Base-by-base conservation (phyloP, 1,284 basidiomycete genomes). In the Puccinia coronata region DNA sequence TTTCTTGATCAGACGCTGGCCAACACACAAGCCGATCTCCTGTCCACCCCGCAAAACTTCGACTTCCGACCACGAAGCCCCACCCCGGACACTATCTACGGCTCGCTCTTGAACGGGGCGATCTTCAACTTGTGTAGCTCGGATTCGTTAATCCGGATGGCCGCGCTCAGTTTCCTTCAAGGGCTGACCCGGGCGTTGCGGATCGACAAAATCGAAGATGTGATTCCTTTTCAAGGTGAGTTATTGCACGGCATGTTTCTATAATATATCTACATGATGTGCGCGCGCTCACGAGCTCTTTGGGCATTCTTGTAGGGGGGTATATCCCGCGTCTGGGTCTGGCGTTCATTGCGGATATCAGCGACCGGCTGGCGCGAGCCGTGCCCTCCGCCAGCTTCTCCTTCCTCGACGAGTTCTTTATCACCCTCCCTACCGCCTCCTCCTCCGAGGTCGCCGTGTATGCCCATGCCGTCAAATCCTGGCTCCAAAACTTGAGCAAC, bases 311-410 rank as follows among this genome's bases (percentile, higher is more conserved):
- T n/a, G n/a, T n/a, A 91, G 93, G 92, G 71, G 88, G 92, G 55
- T 90, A 91, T 82, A 89, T 94, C 81, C 92, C 93, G n/a, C 90
- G 90, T 18, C 90, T 93, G 83, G 88, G 91, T 2, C 88, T 89
- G 49, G 87, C 89, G 0, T 93, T 93, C 82, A 89, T 92, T 23
- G 86, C 88, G 20, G 88, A 89, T 81, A 86, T 95, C 55, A 94
- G 92, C 85, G 91, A 92, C 82, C 89, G 89, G 51, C 87, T 96
- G 12, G 91, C 94, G 0, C 87, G 87, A 1, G 91, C 91, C 83
- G 90, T 90, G 11, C 93, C 94, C 14, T 90, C 93, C 41, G 87
- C 95, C 63, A 95, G 94, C 0, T 88, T 96, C 28, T 93, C 95
- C 86, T 93, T 96, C 87, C 88, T 96, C 79, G 90, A 91, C 28